Conservation (phyloP, 495 filamentous ascomycete species). For the Amniculicola lignicola region DNA sequence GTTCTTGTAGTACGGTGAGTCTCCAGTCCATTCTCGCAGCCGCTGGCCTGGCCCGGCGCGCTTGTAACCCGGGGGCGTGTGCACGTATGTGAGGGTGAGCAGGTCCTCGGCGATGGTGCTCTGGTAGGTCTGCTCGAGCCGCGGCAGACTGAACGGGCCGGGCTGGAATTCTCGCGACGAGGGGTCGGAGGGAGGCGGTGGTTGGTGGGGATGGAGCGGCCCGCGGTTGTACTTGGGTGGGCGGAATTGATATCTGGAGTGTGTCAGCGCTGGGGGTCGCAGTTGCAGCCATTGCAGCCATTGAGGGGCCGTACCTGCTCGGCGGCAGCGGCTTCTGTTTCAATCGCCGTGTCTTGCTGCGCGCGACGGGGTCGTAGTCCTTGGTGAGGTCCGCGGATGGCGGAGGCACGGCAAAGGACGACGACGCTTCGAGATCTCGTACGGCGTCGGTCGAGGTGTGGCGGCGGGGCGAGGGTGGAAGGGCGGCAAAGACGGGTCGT, state of each 20-base stretch:
- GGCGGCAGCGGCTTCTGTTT: conserved; percentile 59
- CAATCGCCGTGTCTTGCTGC: conserved; percentile 40
- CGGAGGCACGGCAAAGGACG: conserved; percentile 41
- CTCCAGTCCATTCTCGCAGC: conserved; percentile 81
- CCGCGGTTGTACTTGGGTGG: conserved; percentile 92
- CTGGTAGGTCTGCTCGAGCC: conserved; percentile 86
- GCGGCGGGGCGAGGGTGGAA: conserved; percentile 17
- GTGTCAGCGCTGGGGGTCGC: conserved; percentile 1
- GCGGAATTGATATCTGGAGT: conserved; percentile 79
- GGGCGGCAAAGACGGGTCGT: conserved; percentile 7
- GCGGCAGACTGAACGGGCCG: conserved; percentile 85
- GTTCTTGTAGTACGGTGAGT: conserved; percentile 90
- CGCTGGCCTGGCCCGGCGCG: conserved; percentile 62
- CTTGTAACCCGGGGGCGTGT: conserved; percentile 70
- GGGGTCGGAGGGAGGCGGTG: conserved; percentile 77
- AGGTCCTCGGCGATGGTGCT: conserved; percentile 85
- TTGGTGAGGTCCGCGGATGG: conserved; percentile 42
- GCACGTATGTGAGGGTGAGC: conserved; percentile 81
- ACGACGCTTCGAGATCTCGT: conserved; percentile 37
- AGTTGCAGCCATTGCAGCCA: neutral
- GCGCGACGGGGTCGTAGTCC: conserved; percentile 58
- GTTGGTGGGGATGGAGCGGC: conserved; percentile 86
- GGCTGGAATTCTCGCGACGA: conserved; percentile 85
- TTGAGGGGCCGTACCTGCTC: conserved; percentile 56
- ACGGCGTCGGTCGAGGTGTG: conserved; percentile 34